phyloP scores from a whole-genome alignment of 2,329 filamentous ascomycete genomes.

The Fusarium pseudograminearum region DNA sequence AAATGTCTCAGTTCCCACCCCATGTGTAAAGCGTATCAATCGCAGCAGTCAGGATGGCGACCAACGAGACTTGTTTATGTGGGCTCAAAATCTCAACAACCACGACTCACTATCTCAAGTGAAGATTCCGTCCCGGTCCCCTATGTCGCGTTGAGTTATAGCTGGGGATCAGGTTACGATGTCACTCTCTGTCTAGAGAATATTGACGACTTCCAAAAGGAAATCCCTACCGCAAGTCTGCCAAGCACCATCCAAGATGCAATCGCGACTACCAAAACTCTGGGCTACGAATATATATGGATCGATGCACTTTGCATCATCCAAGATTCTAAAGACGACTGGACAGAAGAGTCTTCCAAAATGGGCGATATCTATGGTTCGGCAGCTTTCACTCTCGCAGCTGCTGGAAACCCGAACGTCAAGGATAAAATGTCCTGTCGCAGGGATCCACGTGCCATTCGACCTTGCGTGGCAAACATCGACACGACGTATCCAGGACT shows the following conservation, averaged over 20 bases:
- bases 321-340: background rate
- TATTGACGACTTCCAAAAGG: fast-evolving
- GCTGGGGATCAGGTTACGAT: background rate
- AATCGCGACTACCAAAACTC: background rate
- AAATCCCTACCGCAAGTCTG: fast-evolving
- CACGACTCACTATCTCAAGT: background rate
- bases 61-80: slow-evolving; percentile 6
- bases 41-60: background rate
- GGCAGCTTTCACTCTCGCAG: background rate
- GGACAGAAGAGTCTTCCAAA: background rate
- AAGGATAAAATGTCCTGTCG: background rate
- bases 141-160: background rate
- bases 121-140: fast-evolving
- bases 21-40: slow-evolving; percentile 1
- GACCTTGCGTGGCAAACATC: slow-evolving; percentile 5
- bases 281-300: slow-evolving; percentile 9
- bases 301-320: slow-evolving; percentile 9
- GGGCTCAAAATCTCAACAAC: background rate
- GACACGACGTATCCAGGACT: background rate
- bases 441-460: background rate
- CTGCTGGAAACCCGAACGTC: background rate
- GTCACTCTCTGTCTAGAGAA: background rate
- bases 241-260: background rate
- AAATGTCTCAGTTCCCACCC: background rate
- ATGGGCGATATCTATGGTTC: slow-evolving; percentile 7